phyloP scores from a whole-genome alignment of 2,329 filamentous ascomycete genomes.

The Scedosporium aurantiacum region DNA sequence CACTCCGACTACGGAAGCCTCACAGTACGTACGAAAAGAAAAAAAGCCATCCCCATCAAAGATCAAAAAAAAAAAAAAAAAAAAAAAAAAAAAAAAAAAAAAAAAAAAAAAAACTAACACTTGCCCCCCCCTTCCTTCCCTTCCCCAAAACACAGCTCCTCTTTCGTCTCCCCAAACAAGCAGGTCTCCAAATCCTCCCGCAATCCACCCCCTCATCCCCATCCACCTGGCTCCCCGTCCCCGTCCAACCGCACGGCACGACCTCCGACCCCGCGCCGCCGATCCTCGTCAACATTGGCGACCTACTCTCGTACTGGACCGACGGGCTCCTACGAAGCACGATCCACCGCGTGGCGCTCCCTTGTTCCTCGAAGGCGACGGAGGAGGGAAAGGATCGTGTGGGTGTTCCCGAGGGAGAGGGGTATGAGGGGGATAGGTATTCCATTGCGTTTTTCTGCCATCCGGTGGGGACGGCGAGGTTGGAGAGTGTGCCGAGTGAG shows the following conservation, averaged over 20 bases:
- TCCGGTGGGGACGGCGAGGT: constrained; percentile 39
- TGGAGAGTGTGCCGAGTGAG: constrained; percentile 51
- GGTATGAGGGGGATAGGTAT: constrained; percentile 42
- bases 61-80: too few relatives aligned
- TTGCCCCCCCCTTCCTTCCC: too few relatives aligned
- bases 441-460: constrained; percentile 62
- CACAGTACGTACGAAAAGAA: constrained; percentile 22
- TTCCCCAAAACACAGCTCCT: too few relatives aligned
- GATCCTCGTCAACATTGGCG: constrained; percentile 68
- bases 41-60: background rate
- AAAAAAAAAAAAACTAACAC: background rate
- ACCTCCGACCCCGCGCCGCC: constrained; percentile 52
- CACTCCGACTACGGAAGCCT: constrained; percentile 77
- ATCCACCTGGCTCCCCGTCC: constrained; percentile 49
- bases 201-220: constrained; percentile 24
- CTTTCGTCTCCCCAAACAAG: constrained; percentile 76
- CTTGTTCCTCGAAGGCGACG: constrained; percentile 10
- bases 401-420: constrained; percentile 6
- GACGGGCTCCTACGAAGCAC: constrained; percentile 78
- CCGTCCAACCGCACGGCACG: constrained; percentile 52
- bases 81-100: background rate
- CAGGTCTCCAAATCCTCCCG: constrained; percentile 73
- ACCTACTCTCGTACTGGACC: constrained; percentile 76
- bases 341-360: constrained; percentile 77
- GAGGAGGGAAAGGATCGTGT: background rate